These are phyloP conservation scores for Phytophthora niederhauseri DNA, from an alignment of 352 stramenopile species.

Conservation along the genomic window DNA sequence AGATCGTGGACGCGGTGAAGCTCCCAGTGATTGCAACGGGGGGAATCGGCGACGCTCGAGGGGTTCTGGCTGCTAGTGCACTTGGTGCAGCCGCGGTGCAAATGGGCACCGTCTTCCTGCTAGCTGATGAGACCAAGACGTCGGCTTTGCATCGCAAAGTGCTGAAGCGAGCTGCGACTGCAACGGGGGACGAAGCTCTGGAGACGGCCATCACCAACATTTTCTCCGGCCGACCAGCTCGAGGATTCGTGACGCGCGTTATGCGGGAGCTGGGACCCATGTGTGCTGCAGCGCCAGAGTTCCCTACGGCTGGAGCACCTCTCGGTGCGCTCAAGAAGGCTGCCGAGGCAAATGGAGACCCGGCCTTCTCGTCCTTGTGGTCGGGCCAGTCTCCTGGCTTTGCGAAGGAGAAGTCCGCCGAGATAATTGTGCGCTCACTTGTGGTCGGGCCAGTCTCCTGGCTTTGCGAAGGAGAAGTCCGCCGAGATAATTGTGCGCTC, in stretches of 20 bases:
- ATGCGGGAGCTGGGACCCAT: slow-evolving; percentile 42
- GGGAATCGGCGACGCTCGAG: slow-evolving; percentile 56
- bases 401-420: slow-evolving; percentile 29
- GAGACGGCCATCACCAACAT: slow-evolving; percentile 39
- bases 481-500: slow-evolving; percentile 31
- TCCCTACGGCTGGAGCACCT: slow-evolving; percentile 26
- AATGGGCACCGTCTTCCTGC: slow-evolving; percentile 66
- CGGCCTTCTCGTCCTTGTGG: slow-evolving; percentile 38
- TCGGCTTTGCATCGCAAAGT: slow-evolving; percentile 36
- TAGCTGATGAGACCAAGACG: slow-evolving; percentile 50
- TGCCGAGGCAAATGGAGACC: slow-evolving; percentile 27
- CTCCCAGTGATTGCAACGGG: slow-evolving; percentile 65
- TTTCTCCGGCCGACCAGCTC: slow-evolving; percentile 51
- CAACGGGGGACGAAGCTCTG: slow-evolving; percentile 19
- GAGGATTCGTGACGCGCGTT: slow-evolving; percentile 48
- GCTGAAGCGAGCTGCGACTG: slow-evolving; percentile 39
- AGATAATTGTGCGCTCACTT: slow-evolving; percentile 31
- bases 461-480: slow-evolving; percentile 30
- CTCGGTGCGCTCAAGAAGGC: slow-evolving; percentile 25
- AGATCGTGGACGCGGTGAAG: slow-evolving; percentile 41
- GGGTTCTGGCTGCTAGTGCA: slow-evolving; percentile 42
- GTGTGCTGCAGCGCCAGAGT: slow-evolving; percentile 28
- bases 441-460: slow-evolving; percentile 35
- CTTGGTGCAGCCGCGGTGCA: slow-evolving; percentile 64
- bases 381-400: slow-evolving; percentile 33